Conservation (phyloP, 2,329 filamentous ascomycete species). For the Daldinia sp. region DNA sequence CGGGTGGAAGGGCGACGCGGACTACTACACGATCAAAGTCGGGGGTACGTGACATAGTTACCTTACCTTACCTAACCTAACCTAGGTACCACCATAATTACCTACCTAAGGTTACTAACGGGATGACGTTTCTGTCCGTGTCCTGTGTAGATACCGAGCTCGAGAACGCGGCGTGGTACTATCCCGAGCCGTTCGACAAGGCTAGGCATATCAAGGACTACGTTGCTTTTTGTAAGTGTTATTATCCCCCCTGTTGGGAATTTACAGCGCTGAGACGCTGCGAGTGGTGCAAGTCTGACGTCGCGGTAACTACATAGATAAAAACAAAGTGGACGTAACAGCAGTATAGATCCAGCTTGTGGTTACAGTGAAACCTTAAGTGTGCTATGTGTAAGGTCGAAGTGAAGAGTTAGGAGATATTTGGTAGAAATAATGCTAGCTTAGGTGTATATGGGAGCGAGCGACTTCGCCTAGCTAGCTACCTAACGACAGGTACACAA, state of each 20-base stretch:
- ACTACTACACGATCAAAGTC: constrained; percentile 66
- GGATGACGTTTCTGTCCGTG: not conserved
- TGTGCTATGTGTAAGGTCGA: not conserved
- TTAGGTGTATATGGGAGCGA: too few relatives aligned
- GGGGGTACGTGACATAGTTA: constrained; percentile 52
- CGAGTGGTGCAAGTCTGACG: constrained; percentile 12
- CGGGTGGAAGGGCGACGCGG: constrained; percentile 69
- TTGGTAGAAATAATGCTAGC: not conserved
- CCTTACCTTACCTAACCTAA: not conserved
- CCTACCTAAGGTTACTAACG: not conserved
- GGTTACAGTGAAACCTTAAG: not conserved
- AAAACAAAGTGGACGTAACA: constrained; percentile 41
- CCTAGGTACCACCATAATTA: not conserved
- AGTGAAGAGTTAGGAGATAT: not conserved
- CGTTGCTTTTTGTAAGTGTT: constrained; percentile 68
- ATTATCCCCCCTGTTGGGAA: not conserved
- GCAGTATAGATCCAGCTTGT: constrained; percentile 5
- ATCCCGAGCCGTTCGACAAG: constrained; percentile 62
- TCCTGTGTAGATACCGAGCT: constrained; percentile 56
- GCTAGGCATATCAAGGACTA: constrained; percentile 65
- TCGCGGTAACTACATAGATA: constrained; percentile 27
- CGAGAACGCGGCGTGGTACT: constrained; percentile 70
- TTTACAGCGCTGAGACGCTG: not conserved
- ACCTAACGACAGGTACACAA: too few relatives aligned
- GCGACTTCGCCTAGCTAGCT: too few relatives aligned